phyloP scores from a whole-genome alignment of 2,329 filamentous ascomycete species.

The Ophidiomyces ophidiicola region DNA sequence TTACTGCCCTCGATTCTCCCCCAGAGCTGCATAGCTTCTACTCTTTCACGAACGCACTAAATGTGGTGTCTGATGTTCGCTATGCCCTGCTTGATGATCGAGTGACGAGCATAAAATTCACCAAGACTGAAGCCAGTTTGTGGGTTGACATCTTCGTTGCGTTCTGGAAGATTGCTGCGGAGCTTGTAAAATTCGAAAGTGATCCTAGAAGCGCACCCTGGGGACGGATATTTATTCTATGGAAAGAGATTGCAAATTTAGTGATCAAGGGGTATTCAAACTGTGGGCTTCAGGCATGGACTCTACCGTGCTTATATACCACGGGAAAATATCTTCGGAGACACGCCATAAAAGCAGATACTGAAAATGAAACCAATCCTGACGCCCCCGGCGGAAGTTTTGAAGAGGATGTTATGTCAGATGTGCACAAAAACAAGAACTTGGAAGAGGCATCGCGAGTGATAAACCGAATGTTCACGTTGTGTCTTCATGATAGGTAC shows the following conservation, averaged over 20 bases:
- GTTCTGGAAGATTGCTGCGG: conserved; percentile 72
- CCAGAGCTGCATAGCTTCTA: conserved; percentile 54
- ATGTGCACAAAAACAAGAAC: conserved; percentile 66
- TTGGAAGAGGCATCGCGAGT: conserved; percentile 83
- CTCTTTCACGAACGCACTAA: conserved; percentile 54
- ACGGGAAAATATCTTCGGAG: conserved; percentile 73
- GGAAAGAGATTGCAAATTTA: conserved; percentile 70
- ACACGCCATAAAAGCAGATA: conserved; percentile 85
- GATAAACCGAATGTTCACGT: conserved; percentile 80
- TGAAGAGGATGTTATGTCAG: conserved; percentile 70
- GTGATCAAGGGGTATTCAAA: conserved; percentile 72
- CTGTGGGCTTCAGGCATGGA: conserved; percentile 72
- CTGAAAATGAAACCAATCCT: conserved; percentile 43
- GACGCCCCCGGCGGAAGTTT: conserved; percentile 42
- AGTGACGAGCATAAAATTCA: conserved; percentile 42
- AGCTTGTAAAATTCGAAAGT: conserved; percentile 53
- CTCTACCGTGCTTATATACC: conserved; percentile 77
- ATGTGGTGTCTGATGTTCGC: conserved; percentile 56
- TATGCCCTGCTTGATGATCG: conserved; percentile 56
- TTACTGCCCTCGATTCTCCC: conserved; percentile 57
- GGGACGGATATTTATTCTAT: conserved; percentile 71
- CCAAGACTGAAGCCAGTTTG: conserved; percentile 57
- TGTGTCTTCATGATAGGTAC: conserved; percentile 82
- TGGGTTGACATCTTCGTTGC: conserved; percentile 76
- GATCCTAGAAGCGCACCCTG: conserved; percentile 45